These are phyloP conservation scores for Hypholoma fasciculare DNA, from an alignment of 768 basidiomycete genomes.

Conservation along the genomic window DNA sequence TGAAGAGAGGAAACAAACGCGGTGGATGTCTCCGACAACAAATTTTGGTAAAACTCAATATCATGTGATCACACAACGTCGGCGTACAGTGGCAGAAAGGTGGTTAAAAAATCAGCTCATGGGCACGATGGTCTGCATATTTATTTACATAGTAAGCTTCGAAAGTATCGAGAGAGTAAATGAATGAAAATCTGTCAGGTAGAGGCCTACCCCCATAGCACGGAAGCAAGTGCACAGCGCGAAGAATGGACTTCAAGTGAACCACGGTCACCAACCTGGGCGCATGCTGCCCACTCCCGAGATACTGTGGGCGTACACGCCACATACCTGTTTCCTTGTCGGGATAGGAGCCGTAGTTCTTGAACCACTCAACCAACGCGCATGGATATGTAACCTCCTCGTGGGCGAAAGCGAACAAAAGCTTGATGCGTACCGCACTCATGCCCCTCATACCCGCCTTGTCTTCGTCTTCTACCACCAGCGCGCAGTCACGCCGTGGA, in stretches of 20 bases:
- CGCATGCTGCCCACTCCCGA: background rate
- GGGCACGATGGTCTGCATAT: conserved; percentile 26
- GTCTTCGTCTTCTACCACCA: conserved; percentile 19
- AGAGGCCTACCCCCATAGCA: conserved; percentile 17
- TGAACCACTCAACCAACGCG: conserved; percentile 32
- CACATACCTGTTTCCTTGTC: conserved; percentile 32
- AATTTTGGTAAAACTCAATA: no score
- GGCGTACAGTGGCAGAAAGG: no score
- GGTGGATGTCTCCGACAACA: no score
- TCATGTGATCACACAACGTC: no score
- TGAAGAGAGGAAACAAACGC: no score
- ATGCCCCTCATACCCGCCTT: conserved; percentile 24
- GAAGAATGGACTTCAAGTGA: conserved; percentile 28
- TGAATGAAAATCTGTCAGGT: conserved; percentile 13
- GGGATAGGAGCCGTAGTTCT: conserved; percentile 17
- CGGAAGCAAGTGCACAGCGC: conserved; percentile 28
- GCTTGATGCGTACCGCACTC: conserved; percentile 22
- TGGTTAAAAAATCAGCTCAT: conserved; percentile 18
- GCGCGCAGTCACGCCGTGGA: conserved; percentile 26
- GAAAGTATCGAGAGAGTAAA: conserved; percentile 23
- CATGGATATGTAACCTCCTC: conserved; percentile 19
- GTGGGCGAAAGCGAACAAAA: conserved; percentile 28
- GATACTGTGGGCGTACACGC: conserved; percentile 29
- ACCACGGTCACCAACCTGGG: conserved; percentile 20
- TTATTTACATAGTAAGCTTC: conserved; percentile 25